phyloP scores from a whole-genome alignment of 371 early-diverging fungal genomes.

The Apophysomyces sp. region DNA sequence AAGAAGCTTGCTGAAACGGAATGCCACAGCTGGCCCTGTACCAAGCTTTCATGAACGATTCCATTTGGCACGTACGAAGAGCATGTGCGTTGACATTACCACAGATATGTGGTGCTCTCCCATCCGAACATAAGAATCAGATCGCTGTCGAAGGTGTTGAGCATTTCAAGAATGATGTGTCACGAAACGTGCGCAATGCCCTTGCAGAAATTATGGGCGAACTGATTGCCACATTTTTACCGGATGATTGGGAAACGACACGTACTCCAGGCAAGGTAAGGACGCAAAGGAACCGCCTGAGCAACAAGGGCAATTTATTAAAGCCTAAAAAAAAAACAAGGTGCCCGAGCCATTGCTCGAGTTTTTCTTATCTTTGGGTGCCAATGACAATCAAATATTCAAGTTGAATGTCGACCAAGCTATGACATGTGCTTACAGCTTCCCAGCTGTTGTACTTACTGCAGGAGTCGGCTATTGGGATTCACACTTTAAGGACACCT shows the following conservation, averaged over 20 bases:
- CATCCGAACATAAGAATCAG: conserved; percentile 27
- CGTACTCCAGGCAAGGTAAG: conserved; percentile 26
- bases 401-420: conserved; percentile 41
- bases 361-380: conserved; percentile 14
- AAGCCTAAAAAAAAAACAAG: not conserved
- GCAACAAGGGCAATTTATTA: not conserved
- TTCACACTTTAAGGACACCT: conserved; percentile 33
- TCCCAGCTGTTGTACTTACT: conserved; percentile 53
- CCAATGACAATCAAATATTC: conserved; percentile 13
- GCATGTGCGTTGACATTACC: conserved; percentile 48
- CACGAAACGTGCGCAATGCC: conserved; percentile 47
- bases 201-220: conserved; percentile 50
- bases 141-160: conserved; percentile 37
- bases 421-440: conserved; percentile 51
- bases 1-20: not conserved
- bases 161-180: conserved; percentile 43
- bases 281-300: conserved; percentile 9
- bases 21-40: conserved; percentile 39
- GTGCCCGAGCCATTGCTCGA: conserved; percentile 17
- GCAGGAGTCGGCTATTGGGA: conserved; percentile 47
- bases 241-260: conserved; percentile 32
- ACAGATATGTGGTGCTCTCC: conserved; percentile 36
- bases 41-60: conserved; percentile 38
- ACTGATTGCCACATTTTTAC: conserved; percentile 47
- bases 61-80: conserved; percentile 54